These are phyloP conservation scores for Aspergillus ochraceus DNA, from an alignment of 2,329 filamentous ascomycete species.

Conservation along the genomic window DNA sequence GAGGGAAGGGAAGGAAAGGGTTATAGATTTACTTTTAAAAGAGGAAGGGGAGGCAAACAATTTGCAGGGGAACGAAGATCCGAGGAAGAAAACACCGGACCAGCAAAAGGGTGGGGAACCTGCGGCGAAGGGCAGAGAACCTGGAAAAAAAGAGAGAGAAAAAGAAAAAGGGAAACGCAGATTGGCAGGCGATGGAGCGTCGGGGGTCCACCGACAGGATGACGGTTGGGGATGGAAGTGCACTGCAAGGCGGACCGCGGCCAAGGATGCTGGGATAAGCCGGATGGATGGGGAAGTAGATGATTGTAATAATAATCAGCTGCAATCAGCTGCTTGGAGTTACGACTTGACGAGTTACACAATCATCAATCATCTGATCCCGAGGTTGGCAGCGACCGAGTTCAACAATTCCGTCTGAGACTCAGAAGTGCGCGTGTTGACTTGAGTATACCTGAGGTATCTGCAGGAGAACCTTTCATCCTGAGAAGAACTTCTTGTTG, in stretches of 20 bases:
- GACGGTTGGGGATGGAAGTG: slow-evolving; percentile 22
- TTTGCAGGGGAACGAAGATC: slow-evolving; percentile 7
- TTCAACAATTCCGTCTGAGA: no score
- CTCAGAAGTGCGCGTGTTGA: no score
- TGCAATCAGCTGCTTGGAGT: no score
- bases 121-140: background rate
- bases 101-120: slow-evolving; percentile 3
- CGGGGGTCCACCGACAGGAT: slow-evolving; percentile 16
- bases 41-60: slow-evolving; percentile 11
- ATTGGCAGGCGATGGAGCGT: slow-evolving; percentile 4
- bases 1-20: background rate
- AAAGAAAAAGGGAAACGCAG: slow-evolving; percentile 7
- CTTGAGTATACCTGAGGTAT: slow-evolving; percentile 1
- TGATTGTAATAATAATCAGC: background rate
- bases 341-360: no score
- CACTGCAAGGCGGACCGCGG: slow-evolving; percentile 13
- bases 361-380: no score
- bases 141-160: background rate
- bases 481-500: slow-evolving; percentile 14
- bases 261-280: background rate
- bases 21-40: slow-evolving; percentile 8
- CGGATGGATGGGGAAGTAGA: background rate
- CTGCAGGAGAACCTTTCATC: background rate
- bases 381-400: no score
- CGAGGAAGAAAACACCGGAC: slow-evolving; percentile 3